phyloP scores from a whole-genome alignment of 495 filamentous ascomycete species.

The Penicillium waksmanii region DNA sequence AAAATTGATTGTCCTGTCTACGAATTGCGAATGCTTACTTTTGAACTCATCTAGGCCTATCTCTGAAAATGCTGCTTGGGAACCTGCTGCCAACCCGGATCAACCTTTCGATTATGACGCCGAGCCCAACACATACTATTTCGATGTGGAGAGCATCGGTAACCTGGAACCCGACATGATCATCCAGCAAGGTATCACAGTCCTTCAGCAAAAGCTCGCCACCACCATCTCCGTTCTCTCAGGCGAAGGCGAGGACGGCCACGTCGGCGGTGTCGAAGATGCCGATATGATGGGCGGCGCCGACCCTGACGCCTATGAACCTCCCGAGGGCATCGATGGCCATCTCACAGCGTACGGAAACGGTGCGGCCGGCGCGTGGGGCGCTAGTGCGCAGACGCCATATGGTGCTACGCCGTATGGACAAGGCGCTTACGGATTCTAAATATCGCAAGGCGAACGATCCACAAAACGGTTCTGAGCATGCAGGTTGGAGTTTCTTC shows the following conservation, averaged over 20 bases:
- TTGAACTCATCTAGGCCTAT: slow-evolving; percentile 65
- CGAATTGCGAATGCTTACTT: background rate
- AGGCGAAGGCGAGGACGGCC: slow-evolving; percentile 46
- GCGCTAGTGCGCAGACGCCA: slow-evolving; percentile 58
- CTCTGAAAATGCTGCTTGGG: slow-evolving; percentile 83
- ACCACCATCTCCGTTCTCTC: slow-evolving; percentile 75
- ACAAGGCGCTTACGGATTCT: slow-evolving; percentile 58
- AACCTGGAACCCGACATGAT: slow-evolving; percentile 85
- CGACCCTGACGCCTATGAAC: slow-evolving; percentile 62
- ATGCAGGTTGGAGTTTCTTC: slow-evolving; percentile 29
- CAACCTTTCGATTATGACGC: slow-evolving; percentile 92
- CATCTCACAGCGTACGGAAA: slow-evolving; percentile 77
- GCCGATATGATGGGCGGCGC: slow-evolving; percentile 62
- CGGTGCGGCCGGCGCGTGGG: slow-evolving; percentile 66
- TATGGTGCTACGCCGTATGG: slow-evolving; percentile 76
- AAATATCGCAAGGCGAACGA: slow-evolving; percentile 5
- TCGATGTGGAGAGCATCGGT: slow-evolving; percentile 89
- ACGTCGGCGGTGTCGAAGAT: slow-evolving; percentile 52
- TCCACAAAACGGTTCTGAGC: slow-evolving; percentile 23
- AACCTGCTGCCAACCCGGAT: slow-evolving; percentile 74
- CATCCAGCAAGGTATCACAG: slow-evolving; percentile 84
- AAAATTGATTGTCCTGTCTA: background rate
- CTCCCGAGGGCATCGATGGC: slow-evolving; percentile 65
- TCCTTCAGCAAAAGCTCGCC: slow-evolving; percentile 88
- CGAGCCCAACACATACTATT: slow-evolving; percentile 80